Base-by-base conservation (phyloP, 148 eudicot species). In the Silene latifolia region DNA sequence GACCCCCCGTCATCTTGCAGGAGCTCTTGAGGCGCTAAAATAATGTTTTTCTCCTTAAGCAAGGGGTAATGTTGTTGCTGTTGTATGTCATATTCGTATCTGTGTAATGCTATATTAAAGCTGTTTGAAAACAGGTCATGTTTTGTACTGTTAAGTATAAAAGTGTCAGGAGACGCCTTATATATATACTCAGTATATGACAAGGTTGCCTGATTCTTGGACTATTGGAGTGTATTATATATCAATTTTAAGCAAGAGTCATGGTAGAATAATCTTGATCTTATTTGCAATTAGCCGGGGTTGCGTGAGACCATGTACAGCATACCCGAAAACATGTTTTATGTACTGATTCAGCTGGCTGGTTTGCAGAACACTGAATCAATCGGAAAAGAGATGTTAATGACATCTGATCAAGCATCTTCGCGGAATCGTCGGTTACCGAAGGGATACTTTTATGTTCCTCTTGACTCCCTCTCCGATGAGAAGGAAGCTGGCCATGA, bases 341-440 rank as follows among this genome's bases (percentile, higher is more conserved):
- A 69, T 23, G 15, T 8, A 44, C n/a, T 18, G 29, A 15, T 44
- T 42, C 63, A 35, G 11, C 70, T 24, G 42, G 62, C 79, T 72
- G 63, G 59, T 73, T 62, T 77, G 73, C 96, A 91, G 95, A 89
- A 82, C 82, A 75, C 75, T 32, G 91, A 87, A 74, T 85, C 95
- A 24, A 85, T 90, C 70, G 96, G 83, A 80, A 94, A 86, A 72
- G 96, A 91, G 89, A 86, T 93, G 72, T 72, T 89, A 71, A 93
- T 90, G 98, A 93, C 96, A 54, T 89, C 97, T 57, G 98, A 91
- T 79, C 92, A 91, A 83, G 97, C 95, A 69, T 85, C 89, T 25
- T 74, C 84, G 90, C 92, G 84, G 86, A 94, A 94, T 79, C 90
- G 87, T 66, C 85, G 91, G 69, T 82, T 89, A 63, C 97, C 96